phyloP scores from a whole-genome alignment of 2,329 filamentous ascomycete genomes.

The Plectosphaerella plurivora region DNA sequence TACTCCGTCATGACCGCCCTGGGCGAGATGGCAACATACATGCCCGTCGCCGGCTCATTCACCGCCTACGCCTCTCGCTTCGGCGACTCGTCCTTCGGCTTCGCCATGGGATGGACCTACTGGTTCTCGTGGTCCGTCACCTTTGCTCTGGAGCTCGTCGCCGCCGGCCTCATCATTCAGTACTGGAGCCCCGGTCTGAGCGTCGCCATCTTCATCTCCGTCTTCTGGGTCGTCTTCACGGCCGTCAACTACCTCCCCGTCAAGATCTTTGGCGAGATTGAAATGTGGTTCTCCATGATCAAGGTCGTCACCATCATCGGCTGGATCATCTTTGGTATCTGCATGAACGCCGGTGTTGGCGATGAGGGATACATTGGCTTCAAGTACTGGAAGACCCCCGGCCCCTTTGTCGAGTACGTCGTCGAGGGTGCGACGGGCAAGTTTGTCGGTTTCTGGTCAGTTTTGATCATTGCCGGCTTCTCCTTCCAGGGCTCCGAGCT shows the following conservation, averaged over 20 bases:
- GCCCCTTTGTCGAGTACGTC: conserved; percentile 61
- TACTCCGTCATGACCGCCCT: conserved; percentile 70
- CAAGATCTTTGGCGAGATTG: conserved; percentile 69
- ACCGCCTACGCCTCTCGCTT: conserved; percentile 73
- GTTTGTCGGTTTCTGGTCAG: conserved; percentile 67
- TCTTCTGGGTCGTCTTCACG: conserved; percentile 70
- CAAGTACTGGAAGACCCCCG: conserved; percentile 64
- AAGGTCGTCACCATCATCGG: conserved; percentile 73
- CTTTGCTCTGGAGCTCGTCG: conserved; percentile 68
- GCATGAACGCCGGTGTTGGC: conserved; percentile 68
- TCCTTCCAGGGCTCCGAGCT: conserved; percentile 71
- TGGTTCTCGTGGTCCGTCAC: conserved; percentile 76
- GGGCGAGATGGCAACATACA: conserved; percentile 72
- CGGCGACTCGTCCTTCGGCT: conserved; percentile 67
- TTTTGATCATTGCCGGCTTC: conserved; percentile 65
- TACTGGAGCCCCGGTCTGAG: conserved; percentile 63
- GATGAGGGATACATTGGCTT: conserved; percentile 70
- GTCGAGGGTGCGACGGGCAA: conserved; percentile 49
- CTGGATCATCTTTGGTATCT: conserved; percentile 73
- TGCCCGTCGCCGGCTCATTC: conserved; percentile 73
- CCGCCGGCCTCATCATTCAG: conserved; percentile 69
- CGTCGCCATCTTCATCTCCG: conserved; percentile 67
- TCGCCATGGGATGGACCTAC: conserved; percentile 79
- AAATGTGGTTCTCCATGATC: conserved; percentile 74
- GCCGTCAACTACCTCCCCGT: conserved; percentile 68